Conservation (phyloP, 1,284 basidiomycete genomes). For the Inonotus obliquus region DNA sequence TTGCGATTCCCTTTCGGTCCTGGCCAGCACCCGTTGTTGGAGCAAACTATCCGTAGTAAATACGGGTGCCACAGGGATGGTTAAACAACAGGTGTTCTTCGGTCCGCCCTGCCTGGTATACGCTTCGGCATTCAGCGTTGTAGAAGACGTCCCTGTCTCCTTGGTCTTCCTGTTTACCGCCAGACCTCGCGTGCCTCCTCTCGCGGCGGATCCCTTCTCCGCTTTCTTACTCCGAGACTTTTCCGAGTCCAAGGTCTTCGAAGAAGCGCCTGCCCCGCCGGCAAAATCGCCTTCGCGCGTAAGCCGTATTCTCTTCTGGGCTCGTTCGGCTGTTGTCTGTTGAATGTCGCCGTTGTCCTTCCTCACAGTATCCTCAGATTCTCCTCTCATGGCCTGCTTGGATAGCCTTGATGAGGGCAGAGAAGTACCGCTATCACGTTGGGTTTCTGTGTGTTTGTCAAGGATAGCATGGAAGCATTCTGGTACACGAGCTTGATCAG, state of each 20-base stretch:
- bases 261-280: conserved; percentile 3
- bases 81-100: conserved; percentile 7
- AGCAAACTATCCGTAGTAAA: conserved; percentile 12
- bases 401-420: too few relatives aligned
- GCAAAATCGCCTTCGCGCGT: not conserved
- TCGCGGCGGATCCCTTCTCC: not conserved
- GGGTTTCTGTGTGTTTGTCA: too few relatives aligned
- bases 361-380: too few relatives aligned
- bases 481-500: too few relatives aligned
- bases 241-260: not conserved
- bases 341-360: not conserved
- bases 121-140: not conserved
- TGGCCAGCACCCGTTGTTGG: conserved; percentile 13
- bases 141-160: not conserved
- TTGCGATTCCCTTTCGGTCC: conserved; percentile 11
- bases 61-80: conserved; percentile 9
- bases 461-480: too few relatives aligned
- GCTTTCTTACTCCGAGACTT: not conserved
- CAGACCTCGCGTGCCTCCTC: not conserved
- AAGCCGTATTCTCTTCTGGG: not conserved
- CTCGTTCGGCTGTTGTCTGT: not conserved
- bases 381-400: too few relatives aligned
- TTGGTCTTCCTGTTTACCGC: not conserved
- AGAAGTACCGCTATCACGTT: too few relatives aligned
- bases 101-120: not conserved